Evolutionary conservation across 1,284 basidiomycete species (phyloP).

Genomic region (Termitomyces sp.): DNA sequence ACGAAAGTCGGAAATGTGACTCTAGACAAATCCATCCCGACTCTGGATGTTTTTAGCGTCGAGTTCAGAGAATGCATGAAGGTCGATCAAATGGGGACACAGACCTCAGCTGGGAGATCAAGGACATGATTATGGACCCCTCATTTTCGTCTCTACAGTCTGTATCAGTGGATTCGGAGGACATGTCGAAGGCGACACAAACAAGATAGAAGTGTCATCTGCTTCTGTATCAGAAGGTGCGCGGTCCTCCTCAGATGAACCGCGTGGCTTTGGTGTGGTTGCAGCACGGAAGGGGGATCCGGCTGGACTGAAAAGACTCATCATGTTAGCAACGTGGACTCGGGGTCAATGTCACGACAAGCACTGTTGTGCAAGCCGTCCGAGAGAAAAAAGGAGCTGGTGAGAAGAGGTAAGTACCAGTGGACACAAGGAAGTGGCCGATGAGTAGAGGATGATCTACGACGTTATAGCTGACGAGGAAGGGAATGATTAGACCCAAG

Average conservation of each 20-base stretch:
- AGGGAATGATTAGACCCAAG: background rate
- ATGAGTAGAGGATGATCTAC: background rate
- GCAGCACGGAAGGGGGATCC: constrained; percentile 51
- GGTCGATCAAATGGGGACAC: constrained; percentile 10
- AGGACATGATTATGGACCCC: constrained; percentile 71
- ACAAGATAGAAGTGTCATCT: constrained; percentile 83
- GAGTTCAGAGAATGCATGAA: background rate
- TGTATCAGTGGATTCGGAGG: constrained; percentile 25
- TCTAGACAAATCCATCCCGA: constrained; percentile 94
- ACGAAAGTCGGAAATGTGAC: constrained; percentile 95
- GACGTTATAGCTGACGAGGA: background rate
- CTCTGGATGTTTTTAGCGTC: constrained; percentile 37
- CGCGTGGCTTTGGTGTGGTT: constrained; percentile 42
- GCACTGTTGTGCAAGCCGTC: constrained; percentile 1
- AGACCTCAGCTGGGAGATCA: constrained; percentile 83
- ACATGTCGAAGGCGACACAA: constrained; percentile 32
- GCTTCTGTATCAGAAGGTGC: constrained; percentile 73
- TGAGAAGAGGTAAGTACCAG: background rate
- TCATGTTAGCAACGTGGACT: constrained; percentile 43
- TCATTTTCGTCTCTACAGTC: constrained; percentile 67
- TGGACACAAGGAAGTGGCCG: background rate
- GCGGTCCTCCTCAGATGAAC: constrained; percentile 58
- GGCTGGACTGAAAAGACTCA: constrained; percentile 72
- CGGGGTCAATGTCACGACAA: constrained; percentile 6
- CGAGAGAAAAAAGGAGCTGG: background rate